phyloP scores from a whole-genome alignment of 2,329 filamentous ascomycete genomes.

The Botrytis cinerea region DNA sequence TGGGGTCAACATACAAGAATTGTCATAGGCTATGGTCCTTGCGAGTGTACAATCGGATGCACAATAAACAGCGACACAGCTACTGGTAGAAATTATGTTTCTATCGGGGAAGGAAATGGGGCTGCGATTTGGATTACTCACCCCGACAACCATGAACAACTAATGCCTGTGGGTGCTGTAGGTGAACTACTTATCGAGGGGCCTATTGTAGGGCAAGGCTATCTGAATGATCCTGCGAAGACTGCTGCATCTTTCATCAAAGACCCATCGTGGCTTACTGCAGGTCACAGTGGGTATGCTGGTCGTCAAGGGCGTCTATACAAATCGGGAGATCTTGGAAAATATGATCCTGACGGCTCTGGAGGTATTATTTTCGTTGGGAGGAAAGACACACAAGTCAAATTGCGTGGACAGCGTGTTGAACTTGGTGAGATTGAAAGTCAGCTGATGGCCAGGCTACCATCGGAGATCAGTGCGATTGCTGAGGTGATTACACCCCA shows the following conservation, averaged over 20 bases:
- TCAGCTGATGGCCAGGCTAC: conserved; percentile 44
- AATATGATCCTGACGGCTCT: conserved; percentile 53
- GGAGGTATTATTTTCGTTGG: conserved; percentile 55
- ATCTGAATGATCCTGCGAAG: conserved; percentile 59
- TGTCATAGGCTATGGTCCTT: conserved; percentile 48
- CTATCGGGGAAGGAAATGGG: conserved; percentile 31
- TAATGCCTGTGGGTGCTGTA: conserved; percentile 36
- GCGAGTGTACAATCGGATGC: conserved; percentile 30
- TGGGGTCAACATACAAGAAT: conserved; percentile 45
- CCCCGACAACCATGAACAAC: conserved; percentile 28
- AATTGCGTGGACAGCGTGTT: conserved; percentile 65
- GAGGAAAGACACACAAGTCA: conserved; percentile 68
- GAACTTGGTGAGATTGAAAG: conserved; percentile 58
- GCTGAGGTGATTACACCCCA: conserved; percentile 42
- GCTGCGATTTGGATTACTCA: conserved; percentile 45
- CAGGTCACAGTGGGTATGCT: neutral
- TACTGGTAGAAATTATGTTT: conserved; percentile 27
- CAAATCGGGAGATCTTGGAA: conserved; percentile 61
- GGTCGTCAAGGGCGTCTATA: conserved; percentile 53
- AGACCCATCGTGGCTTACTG: conserved; percentile 51
- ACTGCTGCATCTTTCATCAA: conserved; percentile 60
- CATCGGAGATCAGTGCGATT: conserved; percentile 40
- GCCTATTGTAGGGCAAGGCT: conserved; percentile 63
- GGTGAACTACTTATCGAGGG: conserved; percentile 44
- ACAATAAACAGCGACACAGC: conserved; percentile 21